phyloP scores from a whole-genome alignment of 2,329 filamentous ascomycete genomes.

The Aspergillus proliferans region DNA sequence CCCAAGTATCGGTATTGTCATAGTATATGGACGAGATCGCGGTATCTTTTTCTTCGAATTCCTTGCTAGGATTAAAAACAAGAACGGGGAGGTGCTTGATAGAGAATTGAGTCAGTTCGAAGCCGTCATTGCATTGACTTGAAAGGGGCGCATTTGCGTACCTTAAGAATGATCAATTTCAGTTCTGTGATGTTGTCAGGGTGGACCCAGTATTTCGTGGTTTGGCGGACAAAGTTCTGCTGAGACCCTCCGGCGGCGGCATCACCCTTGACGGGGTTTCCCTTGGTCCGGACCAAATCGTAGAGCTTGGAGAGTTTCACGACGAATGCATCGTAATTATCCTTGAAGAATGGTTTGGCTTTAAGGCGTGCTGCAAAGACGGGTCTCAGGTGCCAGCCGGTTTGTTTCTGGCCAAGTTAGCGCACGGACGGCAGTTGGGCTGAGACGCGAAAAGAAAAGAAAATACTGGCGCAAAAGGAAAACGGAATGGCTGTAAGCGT shows the following conservation, averaged over 20 bases:
- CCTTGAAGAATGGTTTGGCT: conserved; percentile 96
- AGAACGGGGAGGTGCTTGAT: conserved; percentile 77
- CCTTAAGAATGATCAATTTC: conserved; percentile 93
- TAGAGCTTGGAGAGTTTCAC: conserved; percentile 93
- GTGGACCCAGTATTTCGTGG: conserved; percentile 99
- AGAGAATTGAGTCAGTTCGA: conserved; percentile 1
- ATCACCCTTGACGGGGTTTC: conserved; percentile 87
- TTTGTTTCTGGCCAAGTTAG: conserved; percentile 67
- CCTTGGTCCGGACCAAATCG: conserved; percentile 86
- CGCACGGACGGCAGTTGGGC: background rate
- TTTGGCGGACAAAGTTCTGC: conserved; percentile 93
- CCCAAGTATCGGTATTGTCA: conserved; percentile 90
- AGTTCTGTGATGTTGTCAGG: conserved; percentile 96
- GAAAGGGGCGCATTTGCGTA: conserved; percentile 21
- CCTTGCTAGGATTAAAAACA: conserved; percentile 95
- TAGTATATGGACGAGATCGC: conserved; percentile 99
- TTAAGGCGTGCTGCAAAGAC: conserved; percentile 94
- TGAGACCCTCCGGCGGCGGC: conserved; percentile 84
- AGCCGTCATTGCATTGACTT: background rate
- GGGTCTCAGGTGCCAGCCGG: conserved; percentile 83
- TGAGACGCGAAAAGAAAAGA: background rate
- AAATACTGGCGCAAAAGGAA: background rate
- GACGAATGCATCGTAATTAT: conserved; percentile 95
- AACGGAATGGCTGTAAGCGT: conserved; percentile 25
- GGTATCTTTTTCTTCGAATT: conserved; percentile 82